phyloP scores from a whole-genome alignment of 192 early-diverging fungal species.

The Coemansia sp. region DNA sequence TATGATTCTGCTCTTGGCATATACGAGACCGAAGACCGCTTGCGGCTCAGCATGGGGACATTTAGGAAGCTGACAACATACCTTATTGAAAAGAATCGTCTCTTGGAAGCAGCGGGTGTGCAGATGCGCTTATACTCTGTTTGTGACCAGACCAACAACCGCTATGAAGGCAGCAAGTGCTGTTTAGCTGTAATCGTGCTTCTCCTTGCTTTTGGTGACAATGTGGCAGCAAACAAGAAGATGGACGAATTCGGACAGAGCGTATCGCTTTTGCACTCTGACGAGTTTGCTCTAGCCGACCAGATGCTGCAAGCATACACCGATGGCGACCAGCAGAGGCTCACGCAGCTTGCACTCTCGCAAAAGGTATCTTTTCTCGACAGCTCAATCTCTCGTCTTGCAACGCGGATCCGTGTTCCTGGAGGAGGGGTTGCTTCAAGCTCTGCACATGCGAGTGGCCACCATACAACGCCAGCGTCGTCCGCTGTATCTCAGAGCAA shows the following conservation, averaged over 20 bases:
- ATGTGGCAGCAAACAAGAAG: slow-evolving; percentile 42
- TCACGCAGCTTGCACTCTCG: slow-evolving; percentile 15
- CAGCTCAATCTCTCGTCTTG: slow-evolving; percentile 35
- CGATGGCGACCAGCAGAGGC: slow-evolving; percentile 43
- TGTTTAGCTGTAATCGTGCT: slow-evolving; percentile 34
- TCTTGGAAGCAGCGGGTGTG: slow-evolving; percentile 32
- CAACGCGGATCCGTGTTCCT: slow-evolving; percentile 28
- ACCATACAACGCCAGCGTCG: neutral
- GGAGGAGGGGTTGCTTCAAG: neutral
- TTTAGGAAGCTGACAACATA: slow-evolving; percentile 33
- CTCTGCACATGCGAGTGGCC: neutral
- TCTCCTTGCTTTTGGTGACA: slow-evolving; percentile 45
- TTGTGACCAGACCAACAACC: slow-evolving; percentile 44
- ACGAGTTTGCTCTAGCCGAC: slow-evolving; percentile 38
- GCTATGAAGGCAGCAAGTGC: slow-evolving; percentile 35
- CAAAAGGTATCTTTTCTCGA: slow-evolving; percentile 35
- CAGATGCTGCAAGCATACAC: slow-evolving; percentile 42
- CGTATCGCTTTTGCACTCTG: slow-evolving; percentile 27
- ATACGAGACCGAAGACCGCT: slow-evolving; percentile 50
- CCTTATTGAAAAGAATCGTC: slow-evolving; percentile 29
- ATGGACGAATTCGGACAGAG: slow-evolving; percentile 41
- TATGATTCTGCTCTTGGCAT: slow-evolving; percentile 40
- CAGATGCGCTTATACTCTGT: slow-evolving; percentile 34
- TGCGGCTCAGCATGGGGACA: slow-evolving; percentile 37
- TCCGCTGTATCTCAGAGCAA: neutral